Evolutionary conservation across 306 rosid species (phyloP).

Genomic region (Cucumis hystrix): DNA sequence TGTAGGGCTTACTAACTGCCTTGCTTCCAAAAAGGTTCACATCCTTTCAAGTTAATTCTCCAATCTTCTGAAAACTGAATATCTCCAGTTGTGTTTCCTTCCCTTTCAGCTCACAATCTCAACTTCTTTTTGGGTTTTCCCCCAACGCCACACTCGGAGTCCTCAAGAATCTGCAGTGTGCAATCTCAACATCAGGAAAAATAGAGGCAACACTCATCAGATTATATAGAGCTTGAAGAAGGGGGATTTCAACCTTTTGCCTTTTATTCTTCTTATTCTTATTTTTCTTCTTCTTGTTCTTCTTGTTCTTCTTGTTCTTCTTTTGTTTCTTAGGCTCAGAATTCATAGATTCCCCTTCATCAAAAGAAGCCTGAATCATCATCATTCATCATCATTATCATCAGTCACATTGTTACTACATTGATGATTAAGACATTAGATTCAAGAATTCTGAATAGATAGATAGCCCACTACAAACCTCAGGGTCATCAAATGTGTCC

Average conservation of each 20-base stretch:
- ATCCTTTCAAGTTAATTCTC: background rate
- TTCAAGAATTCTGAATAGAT: background rate
- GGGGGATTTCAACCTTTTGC: slow-evolving; percentile 32
- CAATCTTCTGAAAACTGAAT: background rate
- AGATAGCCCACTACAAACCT: no score
- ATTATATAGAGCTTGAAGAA: background rate
- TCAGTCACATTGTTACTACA: background rate
- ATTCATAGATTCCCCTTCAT: slow-evolving; percentile 21
- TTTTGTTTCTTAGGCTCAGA: slow-evolving; percentile 23
- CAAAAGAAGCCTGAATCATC: slow-evolving; percentile 28
- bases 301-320: slow-evolving; percentile 30
- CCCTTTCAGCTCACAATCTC: background rate
- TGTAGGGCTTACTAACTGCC: background rate
- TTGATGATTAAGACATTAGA: background rate
- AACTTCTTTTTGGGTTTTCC: background rate
- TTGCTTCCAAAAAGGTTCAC: background rate
- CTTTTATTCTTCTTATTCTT: slow-evolving; percentile 27
- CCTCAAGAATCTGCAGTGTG: background rate
- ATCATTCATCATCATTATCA: background rate
- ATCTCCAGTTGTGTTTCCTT: background rate
- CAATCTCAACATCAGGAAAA: background rate
- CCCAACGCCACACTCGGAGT: background rate
- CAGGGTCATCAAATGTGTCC: slow-evolving; percentile 49
- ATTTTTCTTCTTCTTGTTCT: slow-evolving; percentile 25
- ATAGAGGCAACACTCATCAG: background rate